These are phyloP conservation scores for Globisporangium parvum DNA, from an alignment of 352 stramenopile genomes.

Conservation along the genomic window DNA sequence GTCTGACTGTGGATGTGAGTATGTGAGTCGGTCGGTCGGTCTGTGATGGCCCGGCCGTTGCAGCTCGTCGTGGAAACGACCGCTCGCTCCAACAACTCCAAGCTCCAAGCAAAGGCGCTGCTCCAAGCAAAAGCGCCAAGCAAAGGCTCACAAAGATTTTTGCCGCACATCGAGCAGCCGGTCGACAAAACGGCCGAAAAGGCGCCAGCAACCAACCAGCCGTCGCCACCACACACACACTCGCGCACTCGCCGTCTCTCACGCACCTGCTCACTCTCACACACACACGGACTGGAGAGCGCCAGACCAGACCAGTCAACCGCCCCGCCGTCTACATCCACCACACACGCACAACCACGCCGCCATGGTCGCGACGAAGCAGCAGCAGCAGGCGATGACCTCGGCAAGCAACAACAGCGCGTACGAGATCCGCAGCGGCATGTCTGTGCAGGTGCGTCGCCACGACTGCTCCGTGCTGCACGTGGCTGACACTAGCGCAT, in stretches of 20 bases:
- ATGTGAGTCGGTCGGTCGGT: no score
- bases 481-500: no score
- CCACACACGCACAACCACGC: background rate
- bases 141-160: no score
- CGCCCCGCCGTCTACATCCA: background rate
- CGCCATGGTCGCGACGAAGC: constrained; percentile 36
- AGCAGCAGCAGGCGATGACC: background rate
- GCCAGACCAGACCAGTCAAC: background rate
- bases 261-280: background rate
- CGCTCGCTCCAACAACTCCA: no score
- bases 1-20: no score
- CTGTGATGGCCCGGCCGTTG: no score
- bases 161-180: background rate
- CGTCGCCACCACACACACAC: background rate
- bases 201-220: constrained; percentile 7
- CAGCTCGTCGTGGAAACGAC: no score
- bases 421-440: constrained; percentile 76
- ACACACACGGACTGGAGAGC: background rate
- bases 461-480: background rate
- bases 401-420: constrained; percentile 17
- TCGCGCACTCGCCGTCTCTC: constrained; percentile 1
- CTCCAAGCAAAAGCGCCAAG: no score
- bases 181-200: constrained; percentile 9
- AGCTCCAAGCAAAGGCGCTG: no score
- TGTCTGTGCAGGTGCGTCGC: constrained; percentile 66